Percentiles rank a stretch among this genome's conserved stretches.
Conservation (phyloP, 2,329 filamentous ascomycete genomes). For the Fusarium longipes region DNA sequence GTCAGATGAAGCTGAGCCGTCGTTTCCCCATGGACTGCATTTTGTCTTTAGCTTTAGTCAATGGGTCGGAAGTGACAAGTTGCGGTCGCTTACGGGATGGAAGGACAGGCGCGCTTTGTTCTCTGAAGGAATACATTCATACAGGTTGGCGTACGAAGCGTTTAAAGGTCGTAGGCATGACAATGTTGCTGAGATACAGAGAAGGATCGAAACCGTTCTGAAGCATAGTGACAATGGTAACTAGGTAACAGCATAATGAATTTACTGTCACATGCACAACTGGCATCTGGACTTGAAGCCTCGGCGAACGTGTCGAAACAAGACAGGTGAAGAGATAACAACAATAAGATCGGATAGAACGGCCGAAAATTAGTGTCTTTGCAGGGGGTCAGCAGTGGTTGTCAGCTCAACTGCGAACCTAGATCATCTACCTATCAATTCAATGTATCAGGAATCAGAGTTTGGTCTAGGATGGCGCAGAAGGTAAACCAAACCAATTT, state of each 20-base stretch:
- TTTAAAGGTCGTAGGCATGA: constrained; percentile 16
- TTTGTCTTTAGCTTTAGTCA: constrained; percentile 53
- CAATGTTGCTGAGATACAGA: constrained; percentile 29
- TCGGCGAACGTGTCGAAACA: too few relatives aligned
- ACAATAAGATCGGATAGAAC: background rate
- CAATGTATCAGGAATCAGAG: background rate
- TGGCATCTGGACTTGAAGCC: background rate
- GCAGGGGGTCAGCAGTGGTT: background rate
- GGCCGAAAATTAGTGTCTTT: background rate
- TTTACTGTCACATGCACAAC: background rate
- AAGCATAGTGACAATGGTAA: background rate
- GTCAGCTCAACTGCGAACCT: background rate
- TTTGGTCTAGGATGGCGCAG: constrained; percentile 5
- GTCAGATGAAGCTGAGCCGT: constrained; percentile 22
- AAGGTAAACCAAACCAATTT: background rate
- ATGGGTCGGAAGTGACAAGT: constrained; percentile 57
- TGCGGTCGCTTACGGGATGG: constrained; percentile 56
- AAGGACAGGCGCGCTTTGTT: constrained; percentile 52
- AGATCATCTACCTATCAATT: background rate
- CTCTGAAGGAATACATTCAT: constrained; percentile 50
- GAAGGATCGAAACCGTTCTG: constrained; percentile 17
- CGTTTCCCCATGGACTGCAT: constrained; percentile 36
- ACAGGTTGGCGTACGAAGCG: constrained; percentile 55
- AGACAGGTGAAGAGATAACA: background rate
- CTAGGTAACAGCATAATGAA: too few relatives aligned